These are phyloP conservation scores for Arabidopsis hybrid DNA, from an alignment of 441 rosid genomes.

Conservation along the genomic window DNA sequence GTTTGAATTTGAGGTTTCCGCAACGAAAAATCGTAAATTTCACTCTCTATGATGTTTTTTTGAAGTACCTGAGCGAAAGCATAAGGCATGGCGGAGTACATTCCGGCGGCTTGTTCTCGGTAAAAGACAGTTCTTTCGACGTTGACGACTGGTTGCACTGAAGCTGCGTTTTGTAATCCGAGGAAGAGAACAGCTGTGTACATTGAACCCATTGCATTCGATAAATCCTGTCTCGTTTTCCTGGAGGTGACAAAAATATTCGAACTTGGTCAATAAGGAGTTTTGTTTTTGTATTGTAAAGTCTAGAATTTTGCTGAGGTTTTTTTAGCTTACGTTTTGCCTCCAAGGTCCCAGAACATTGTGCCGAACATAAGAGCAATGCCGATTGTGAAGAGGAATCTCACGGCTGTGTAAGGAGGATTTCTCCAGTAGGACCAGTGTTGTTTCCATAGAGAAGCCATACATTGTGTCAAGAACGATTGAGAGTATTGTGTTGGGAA, in stretches of 20 bases:
- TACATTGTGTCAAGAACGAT: slow-evolving; percentile 64
- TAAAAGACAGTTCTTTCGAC: slow-evolving; percentile 84
- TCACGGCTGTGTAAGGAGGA: slow-evolving; percentile 78
- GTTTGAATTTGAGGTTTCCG: slow-evolving; percentile 3
- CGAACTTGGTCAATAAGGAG: background rate
- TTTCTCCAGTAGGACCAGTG: slow-evolving; percentile 86
- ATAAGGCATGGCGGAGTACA: slow-evolving; percentile 88
- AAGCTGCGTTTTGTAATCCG: slow-evolving; percentile 64
- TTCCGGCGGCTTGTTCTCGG: slow-evolving; percentile 86
- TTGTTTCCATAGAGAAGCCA: slow-evolving; percentile 90
- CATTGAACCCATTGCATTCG: slow-evolving; percentile 89
- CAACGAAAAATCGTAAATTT: background rate
- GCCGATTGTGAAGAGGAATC: slow-evolving; percentile 67
- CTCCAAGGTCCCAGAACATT: slow-evolving; percentile 80
- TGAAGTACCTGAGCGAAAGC: slow-evolving; percentile 80
- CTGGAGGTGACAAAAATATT: background rate
- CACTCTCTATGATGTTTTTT: background rate
- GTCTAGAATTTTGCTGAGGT: background rate
- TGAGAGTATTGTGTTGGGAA: slow-evolving; percentile 70
- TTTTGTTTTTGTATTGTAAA: background rate
- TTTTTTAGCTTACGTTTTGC: slow-evolving; percentile 56
- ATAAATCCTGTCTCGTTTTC: slow-evolving; percentile 57
- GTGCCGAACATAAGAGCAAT: slow-evolving; percentile 75
- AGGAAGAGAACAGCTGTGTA: slow-evolving; percentile 72
- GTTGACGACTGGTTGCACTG: slow-evolving; percentile 79